Base-by-base conservation (phyloP, 805 yeast species). In the Wickerhamomyces xylosicus region DNA sequence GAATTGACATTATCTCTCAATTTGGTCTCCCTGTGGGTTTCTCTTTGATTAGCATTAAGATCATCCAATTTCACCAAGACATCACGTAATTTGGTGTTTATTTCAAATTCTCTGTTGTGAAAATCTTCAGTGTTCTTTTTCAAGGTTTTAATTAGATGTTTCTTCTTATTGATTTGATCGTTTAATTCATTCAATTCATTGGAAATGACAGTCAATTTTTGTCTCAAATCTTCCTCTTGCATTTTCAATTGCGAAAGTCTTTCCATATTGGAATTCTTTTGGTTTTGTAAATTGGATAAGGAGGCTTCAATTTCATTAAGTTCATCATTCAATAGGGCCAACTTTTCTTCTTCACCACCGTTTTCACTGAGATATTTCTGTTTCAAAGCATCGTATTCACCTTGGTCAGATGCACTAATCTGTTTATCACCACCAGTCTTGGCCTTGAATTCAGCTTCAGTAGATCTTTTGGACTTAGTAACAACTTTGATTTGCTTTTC, bases 31-130 rank as follows among this genome's bases (percentile, higher is more conserved):
- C 76, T 73, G 32, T 72, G 72, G 0, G 87, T 67, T 49, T 85
- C 96, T 47, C 90, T 73, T 56, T 79, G 82, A 41, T 70, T 75
- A 1, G 95, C 87, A 37, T 76, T 77, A 29, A 85, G 60, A 39
- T 84, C 95, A 43, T 82, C 82, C 35, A 90, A 62, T 47, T 71
- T 71, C 2, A 71, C 47, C 21, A 83, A 62, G 1, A 77, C 67
- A 25, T 74, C 79, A 45, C 77, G 71, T 41, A 89, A 62, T 43
- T 75, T 72, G 7, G 77, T 63, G 45, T 79, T 81, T n/a, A 84
- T 52, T 41, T 76, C 78, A 29, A 66, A 63, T 49, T 80, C 90
- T 45, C 72, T 67, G 27, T 59, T 54, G 59, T 53, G 44, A 20
- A 59, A 54, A 14, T 61, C 58, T 56, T 69, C 58, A 54, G 63